Evolutionary conservation across 495 filamentous ascomycete genomes (phyloP).

Genomic region (Tricharina praecox): DNA sequence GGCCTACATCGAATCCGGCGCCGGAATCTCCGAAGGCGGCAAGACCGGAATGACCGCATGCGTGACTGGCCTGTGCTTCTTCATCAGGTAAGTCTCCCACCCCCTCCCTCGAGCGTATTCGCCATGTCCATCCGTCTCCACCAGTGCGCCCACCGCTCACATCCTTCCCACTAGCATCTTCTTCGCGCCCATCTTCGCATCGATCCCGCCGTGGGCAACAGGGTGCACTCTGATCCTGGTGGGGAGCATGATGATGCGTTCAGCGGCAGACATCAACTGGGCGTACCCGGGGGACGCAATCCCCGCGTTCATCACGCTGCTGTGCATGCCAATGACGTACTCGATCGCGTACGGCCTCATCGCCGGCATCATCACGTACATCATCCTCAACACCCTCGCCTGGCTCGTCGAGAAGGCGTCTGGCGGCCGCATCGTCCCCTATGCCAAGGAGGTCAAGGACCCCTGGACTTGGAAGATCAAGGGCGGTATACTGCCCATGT

Average conservation of each 20-base stretch:
- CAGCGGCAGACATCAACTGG: constrained; percentile 70
- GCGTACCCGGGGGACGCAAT: constrained; percentile 50
- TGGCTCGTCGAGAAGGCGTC: constrained; percentile 48
- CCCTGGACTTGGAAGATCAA: constrained; percentile 52
- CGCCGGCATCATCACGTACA: constrained; percentile 59
- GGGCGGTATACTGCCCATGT: constrained; percentile 52
- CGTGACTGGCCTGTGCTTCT: constrained; percentile 60
- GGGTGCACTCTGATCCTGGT: constrained; percentile 68
- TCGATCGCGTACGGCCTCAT: constrained; percentile 67
- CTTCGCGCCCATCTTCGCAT: constrained; percentile 74
- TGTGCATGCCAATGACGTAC: constrained; percentile 65
- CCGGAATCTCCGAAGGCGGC: constrained; percentile 69
- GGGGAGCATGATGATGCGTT: constrained; percentile 61
- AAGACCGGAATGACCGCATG: constrained; percentile 69
- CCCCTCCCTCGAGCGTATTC: too few species aligned
- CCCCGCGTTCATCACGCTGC: constrained; percentile 64
- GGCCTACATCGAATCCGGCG: constrained; percentile 68
- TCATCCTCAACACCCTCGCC: constrained; percentile 45
- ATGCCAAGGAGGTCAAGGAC: constrained; percentile 55
- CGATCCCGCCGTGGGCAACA: constrained; percentile 69
- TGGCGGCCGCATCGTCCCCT: constrained; percentile 50
- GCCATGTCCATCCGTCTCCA: too few species aligned
- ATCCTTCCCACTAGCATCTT: constrained; percentile 38
- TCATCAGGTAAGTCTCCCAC: constrained; percentile 33
- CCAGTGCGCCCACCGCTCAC: neutral